Evolutionary conservation across 2,329 filamentous ascomycete species (phyloP).

Genomic region (Macrophomina phaseolina): DNA sequence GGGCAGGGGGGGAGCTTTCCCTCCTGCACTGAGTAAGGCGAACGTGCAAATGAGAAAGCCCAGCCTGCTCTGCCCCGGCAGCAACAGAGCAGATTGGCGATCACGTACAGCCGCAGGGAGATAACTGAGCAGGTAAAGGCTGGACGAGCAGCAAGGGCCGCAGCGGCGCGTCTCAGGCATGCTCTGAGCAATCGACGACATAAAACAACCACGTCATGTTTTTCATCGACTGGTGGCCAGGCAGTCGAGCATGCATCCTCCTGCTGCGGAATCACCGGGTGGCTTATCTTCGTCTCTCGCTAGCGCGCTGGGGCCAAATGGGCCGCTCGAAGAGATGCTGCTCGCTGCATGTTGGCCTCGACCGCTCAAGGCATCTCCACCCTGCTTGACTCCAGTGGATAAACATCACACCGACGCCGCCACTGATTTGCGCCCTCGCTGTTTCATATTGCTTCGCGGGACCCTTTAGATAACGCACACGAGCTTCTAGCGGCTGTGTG

Average conservation of each 20-base stretch:
- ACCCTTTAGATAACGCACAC: neutral
- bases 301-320: conserved; percentile 1
- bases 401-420: neutral
- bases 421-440: neutral
- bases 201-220: conserved; percentile 15
- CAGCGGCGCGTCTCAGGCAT: neutral
- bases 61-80: neutral
- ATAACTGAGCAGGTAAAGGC: neutral
- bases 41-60: neutral
- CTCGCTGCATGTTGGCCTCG: neutral
- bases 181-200: neutral
- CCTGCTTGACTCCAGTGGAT: neutral
- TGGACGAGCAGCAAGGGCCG: neutral
- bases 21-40: neutral
- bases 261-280: conserved; percentile 15
- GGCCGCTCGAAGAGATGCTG: neutral
- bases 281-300: conserved; percentile 9
- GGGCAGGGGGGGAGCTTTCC: neutral
- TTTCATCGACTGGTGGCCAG: neutral
- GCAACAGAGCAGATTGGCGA: neutral
- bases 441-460: neutral
- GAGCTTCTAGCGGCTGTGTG: neutral
- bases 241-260: neutral
- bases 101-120: neutral
- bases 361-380: neutral